Evolutionary conservation across 306 rosid genomes (phyloP), one percentile per base, ranked within the genome.

Genomic region (Medicago lupulina): DNA sequence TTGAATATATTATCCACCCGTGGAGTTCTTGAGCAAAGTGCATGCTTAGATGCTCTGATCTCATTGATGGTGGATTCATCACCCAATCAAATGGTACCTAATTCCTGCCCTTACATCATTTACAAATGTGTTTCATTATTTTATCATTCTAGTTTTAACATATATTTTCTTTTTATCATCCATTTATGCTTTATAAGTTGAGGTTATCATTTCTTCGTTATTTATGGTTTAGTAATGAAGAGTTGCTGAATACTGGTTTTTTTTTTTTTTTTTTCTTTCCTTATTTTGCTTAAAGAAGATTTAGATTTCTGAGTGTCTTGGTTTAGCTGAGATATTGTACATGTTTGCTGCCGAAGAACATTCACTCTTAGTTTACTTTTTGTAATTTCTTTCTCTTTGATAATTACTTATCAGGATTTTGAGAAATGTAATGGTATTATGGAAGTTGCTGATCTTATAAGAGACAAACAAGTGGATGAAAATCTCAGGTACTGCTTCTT

Each of bases 11-110:
- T 95, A 69, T 91, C 97, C 10, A 84, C 88, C 59, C 87, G 93
- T 7, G 93, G 97, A 62, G 95, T 87, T 59, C 89, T 78, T 51
- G 97, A 90, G 83, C 95, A 92, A 86, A 89, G 93, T 39, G 97
- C 95, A 50, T 95, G 97, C 79, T 85, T 95, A 64, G 98, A 95
- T 77, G 98, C 97, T 70, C 82, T 95, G 71, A 80, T 92, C 78
- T 83, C 96, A 9, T 83, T 92, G 73, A 92, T 95, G 97, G 83
- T 95, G 91, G 97, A 95, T 82, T 95, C 97, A 1, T 83, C 92
- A 7, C 80, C 82, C 74, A 95, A 95, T 89, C 98, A 95, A 85
- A 86, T 80, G 98, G 98, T 94, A 87, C 21, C 64, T 75, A 49
- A 74, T 23, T 65, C 53, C 75, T 12, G 47, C 2, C 46, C 70